Conservation (phyloP, 495 filamentous ascomycete species). For the Talaromyces ruber region DNA sequence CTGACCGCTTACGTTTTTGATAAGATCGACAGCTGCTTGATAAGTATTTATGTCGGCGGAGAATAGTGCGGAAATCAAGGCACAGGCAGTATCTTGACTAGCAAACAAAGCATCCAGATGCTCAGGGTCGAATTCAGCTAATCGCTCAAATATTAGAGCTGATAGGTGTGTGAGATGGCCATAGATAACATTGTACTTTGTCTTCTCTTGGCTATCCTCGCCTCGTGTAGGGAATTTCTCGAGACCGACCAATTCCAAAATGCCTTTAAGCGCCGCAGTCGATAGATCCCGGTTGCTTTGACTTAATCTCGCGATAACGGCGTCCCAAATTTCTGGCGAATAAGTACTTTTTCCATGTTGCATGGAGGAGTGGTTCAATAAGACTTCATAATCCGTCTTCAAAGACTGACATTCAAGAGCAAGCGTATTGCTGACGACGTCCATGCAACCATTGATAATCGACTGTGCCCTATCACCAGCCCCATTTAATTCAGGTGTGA, state of each 20-base stretch:
- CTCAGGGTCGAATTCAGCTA: slow-evolving; percentile 61
- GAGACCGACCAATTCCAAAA: slow-evolving; percentile 56
- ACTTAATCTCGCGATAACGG: slow-evolving; percentile 59
- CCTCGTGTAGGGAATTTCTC: slow-evolving; percentile 58
- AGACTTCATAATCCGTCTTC: slow-evolving; percentile 58
- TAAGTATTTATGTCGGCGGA: slow-evolving; percentile 62
- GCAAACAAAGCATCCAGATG: slow-evolving; percentile 58
- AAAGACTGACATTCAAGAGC: slow-evolving; percentile 68
- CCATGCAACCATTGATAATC: slow-evolving; percentile 37
- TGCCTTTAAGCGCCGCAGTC: slow-evolving; percentile 60
- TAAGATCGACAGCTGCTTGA: slow-evolving; percentile 65
- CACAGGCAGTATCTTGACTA: slow-evolving; percentile 51
- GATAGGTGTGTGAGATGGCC: slow-evolving; percentile 60
- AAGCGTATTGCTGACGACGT: slow-evolving; percentile 62
- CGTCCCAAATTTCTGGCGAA: slow-evolving; percentile 66
- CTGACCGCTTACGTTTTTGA: slow-evolving; percentile 70
- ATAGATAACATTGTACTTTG: slow-evolving; percentile 67
- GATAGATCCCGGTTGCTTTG: slow-evolving; percentile 57
- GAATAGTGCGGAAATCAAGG: slow-evolving; percentile 60
- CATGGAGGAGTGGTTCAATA: slow-evolving; percentile 49
- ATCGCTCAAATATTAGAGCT: slow-evolving; percentile 61
- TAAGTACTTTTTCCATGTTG: slow-evolving; percentile 58
- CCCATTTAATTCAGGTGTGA: slow-evolving; percentile 31
- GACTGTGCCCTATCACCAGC: slow-evolving; percentile 19
- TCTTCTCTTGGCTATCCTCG: slow-evolving; percentile 41